Evolutionary conservation across 2,329 filamentous ascomycete species (phyloP), one percentile per base, ranked within the genome.

Genomic region (Cercospora janseana): DNA sequence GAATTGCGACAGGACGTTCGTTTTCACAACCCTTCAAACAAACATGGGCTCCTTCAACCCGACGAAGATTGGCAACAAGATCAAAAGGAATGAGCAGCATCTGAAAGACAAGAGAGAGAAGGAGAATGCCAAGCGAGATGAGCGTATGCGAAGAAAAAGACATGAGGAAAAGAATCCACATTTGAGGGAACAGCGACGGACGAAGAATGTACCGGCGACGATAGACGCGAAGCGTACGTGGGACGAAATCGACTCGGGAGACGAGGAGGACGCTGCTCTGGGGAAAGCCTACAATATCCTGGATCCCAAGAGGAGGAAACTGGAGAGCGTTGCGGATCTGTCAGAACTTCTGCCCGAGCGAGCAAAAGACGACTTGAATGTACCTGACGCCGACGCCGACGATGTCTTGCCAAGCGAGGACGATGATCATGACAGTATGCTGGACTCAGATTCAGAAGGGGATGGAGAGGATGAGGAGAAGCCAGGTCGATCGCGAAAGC

Each of bases 171-270:
- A 86, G 69, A 82, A 96, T 63, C 91, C 92, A 2, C 79, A 82
- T 52, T 71, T 95, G 52, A 82, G 83, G 60, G 82, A 81, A 54
- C 80, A 86, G 58, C 81, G 93, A 61, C 75, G 92, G 54, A 83
- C 82, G 53, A 82, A 80, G 59, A 95, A 95, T 72, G 79, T 90
- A 34, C 87, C 93, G 0, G 70, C 81, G 47, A 95, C 89, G 0
- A 79, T 95, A 51, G 91, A 96, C 62, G 81, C 83, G 62, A 95
- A 95, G 75, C 82, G 93, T 67, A 83, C 88, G 24, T 97, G 89
- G 88, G 91, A 96, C 63, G 67, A 71, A 20, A 70, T 68, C 4
- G 70, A 74, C 44, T 68, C 67, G 26, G 71, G 68, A 32, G 71
- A 72, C 52, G 70, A 68, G 29, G 72, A 70, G 31, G 63, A 63